Evolutionary conservation across 768 basidiomycete genomes (phyloP).

Genomic region (Grammothele lineata): DNA sequence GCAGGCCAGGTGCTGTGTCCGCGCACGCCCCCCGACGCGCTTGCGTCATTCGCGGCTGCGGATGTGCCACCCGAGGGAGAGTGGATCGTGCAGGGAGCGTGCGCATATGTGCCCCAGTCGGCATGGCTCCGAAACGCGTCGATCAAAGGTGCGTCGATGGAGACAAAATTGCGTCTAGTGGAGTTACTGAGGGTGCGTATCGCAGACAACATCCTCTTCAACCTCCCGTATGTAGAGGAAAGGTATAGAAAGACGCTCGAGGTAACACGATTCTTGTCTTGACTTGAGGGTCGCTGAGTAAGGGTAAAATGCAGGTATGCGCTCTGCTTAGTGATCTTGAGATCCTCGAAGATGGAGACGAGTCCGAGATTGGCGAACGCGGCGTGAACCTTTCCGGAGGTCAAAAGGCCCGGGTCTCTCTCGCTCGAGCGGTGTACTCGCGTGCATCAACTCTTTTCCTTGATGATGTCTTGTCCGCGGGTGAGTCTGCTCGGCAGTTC

Average conservation of each 20-base stretch:
- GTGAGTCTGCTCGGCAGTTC: slow-evolving; percentile 43
- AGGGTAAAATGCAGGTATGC: no score
- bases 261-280: slow-evolving; percentile 51
- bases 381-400: slow-evolving; percentile 63
- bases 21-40: slow-evolving; percentile 74
- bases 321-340: slow-evolving; percentile 65
- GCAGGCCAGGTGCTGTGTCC: slow-evolving; percentile 83
- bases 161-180: no score
- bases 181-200: no score
- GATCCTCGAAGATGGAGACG: slow-evolving; percentile 84
- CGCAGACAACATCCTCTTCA: slow-evolving; percentile 60
- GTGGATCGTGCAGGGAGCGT: slow-evolving; percentile 78
- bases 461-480: slow-evolving; percentile 70
- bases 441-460: slow-evolving; percentile 76
- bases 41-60: slow-evolving; percentile 54
- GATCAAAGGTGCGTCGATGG: slow-evolving; percentile 41
- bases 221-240: slow-evolving; percentile 64
- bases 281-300: no score
- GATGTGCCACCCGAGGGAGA: slow-evolving; percentile 39
- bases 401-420: slow-evolving; percentile 59
- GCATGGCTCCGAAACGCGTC: background rate
- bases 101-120: slow-evolving; percentile 33
- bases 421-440: slow-evolving; percentile 87
- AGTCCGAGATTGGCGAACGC: slow-evolving; percentile 83
- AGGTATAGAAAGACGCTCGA: slow-evolving; percentile 77